A percentile compares a stretch with the other conserved stretches of the same genome.
Conservation (phyloP, 225 moss, liverwort and hornwort genomes). For the Climacium dendroides region DNA sequence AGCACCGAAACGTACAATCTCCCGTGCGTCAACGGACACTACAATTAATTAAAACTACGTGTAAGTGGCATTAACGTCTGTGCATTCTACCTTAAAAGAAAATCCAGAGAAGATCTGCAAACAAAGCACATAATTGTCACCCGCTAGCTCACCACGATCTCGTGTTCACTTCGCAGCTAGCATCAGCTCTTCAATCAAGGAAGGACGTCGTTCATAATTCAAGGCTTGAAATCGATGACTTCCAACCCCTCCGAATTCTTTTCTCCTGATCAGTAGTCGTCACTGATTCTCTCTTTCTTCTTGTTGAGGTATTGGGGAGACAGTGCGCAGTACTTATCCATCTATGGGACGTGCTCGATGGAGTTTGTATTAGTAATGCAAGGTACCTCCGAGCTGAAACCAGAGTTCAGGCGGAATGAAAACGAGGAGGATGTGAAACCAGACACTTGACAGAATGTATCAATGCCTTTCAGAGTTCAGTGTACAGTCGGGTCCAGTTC, state of each 20-base stretch:
- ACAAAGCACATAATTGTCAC: background rate
- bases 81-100: background rate
- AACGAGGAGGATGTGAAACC: conserved; percentile 44
- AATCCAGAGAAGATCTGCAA: background rate
- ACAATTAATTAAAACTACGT: background rate
- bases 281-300: background rate
- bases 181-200: background rate
- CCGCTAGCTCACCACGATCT: background rate
- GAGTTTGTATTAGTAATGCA: conserved; percentile 66
- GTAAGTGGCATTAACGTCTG: background rate
- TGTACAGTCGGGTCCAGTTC: too few species aligned
- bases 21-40: background rate
- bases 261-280: too few species aligned
- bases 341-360: conserved; percentile 57
- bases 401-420: conserved; percentile 53
- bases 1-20: background rate
- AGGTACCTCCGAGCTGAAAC: conserved; percentile 85
- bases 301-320: background rate
- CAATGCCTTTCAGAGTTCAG: background rate
- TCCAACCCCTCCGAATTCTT: conserved; percentile 30
- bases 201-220: conserved; percentile 40
- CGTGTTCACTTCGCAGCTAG: background rate
- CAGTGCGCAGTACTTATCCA: background rate
- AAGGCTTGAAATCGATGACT: conserved; percentile 63
- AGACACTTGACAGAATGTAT: background rate